Conservation (phyloP, 23 red algal genomes). For the Cyanidium caldarium region DNA sequence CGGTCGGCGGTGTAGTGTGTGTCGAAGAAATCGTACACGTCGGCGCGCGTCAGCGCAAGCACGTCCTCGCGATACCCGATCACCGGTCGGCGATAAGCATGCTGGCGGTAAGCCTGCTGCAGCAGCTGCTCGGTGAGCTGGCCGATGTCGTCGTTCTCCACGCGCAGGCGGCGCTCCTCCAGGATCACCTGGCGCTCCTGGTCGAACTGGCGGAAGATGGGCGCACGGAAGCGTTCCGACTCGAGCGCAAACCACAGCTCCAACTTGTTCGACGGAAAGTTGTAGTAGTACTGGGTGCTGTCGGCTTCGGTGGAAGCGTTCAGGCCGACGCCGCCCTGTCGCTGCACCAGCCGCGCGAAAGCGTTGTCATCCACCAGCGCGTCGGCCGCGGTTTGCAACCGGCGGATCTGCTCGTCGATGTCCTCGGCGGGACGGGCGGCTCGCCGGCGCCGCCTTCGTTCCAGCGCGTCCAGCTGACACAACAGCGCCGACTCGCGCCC, state of each 20-base stretch:
- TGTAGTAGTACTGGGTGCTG: slow-evolving; percentile 13
- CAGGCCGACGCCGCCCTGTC: slow-evolving; percentile 10
- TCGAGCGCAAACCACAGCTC: slow-evolving; percentile 25
- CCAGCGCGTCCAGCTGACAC: not conserved
- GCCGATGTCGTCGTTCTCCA: slow-evolving; percentile 11
- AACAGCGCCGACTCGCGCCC: not conserved
- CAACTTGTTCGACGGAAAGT: slow-evolving; percentile 3
- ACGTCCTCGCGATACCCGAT: slow-evolving; percentile 13
- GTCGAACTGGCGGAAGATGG: slow-evolving; percentile 13
- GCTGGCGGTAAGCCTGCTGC: not conserved
- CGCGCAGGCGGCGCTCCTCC: slow-evolving; percentile 13
- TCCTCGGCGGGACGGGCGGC: not conserved
- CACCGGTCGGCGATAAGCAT: slow-evolving; percentile 13
- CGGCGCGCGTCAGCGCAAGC: not conserved
- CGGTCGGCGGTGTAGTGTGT: not conserved
- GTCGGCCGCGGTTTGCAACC: not conserved
- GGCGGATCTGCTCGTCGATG: not conserved
- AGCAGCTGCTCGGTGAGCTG: not conserved
- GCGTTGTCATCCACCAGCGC: slow-evolving; percentile 10
- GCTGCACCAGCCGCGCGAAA: slow-evolving; percentile 8
- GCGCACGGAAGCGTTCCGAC: slow-evolving; percentile 7
- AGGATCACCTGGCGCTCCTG: slow-evolving; percentile 6
- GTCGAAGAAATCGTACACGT: not conserved
- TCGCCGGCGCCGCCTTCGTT: not conserved
- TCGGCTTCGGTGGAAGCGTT: slow-evolving; percentile 13